These are phyloP conservation scores for Penicillium coffeae DNA, from an alignment of 495 filamentous ascomycete species.

Conservation along the genomic window DNA sequence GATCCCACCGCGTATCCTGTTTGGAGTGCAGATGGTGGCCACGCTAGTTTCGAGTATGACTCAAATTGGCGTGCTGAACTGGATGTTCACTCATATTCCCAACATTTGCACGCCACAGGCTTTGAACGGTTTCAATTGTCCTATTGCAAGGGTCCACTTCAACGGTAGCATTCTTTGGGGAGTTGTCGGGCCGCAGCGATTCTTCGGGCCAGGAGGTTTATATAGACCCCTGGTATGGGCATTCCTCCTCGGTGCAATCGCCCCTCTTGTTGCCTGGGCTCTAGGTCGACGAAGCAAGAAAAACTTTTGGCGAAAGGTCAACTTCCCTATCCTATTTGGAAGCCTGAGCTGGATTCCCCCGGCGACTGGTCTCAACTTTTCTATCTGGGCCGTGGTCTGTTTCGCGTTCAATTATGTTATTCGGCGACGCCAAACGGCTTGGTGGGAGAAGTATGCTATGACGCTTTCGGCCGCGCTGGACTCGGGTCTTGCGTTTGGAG, in stretches of 20 bases:
- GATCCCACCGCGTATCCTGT: constrained; percentile 73
- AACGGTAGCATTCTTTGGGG: constrained; percentile 89
- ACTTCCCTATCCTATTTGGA: constrained; percentile 42
- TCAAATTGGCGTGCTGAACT: constrained; percentile 79
- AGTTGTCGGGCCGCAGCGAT: constrained; percentile 71
- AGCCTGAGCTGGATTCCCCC: constrained; percentile 71
- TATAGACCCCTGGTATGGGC: constrained; percentile 61
- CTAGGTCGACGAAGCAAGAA: constrained; percentile 51
- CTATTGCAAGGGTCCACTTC: constrained; percentile 84
- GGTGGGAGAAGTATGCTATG: constrained; percentile 92
- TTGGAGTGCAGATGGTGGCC: constrained; percentile 75
- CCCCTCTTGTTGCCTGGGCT: constrained; percentile 65
- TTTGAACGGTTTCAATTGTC: constrained; percentile 82
- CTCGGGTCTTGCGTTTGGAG: constrained; percentile 72
- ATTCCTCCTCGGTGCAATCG: constrained; percentile 68
- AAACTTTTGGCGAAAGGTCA: constrained; percentile 35
- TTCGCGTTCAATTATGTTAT: constrained; percentile 77
- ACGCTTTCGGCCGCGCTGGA: constrained; percentile 78
- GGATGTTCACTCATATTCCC: constrained; percentile 79
- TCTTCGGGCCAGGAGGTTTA: constrained; percentile 65
- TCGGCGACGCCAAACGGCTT: constrained; percentile 57
- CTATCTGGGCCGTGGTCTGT: constrained; percentile 57
- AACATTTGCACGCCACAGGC: constrained; percentile 73
- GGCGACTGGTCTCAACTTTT: constrained; percentile 43
- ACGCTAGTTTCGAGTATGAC: constrained; percentile 74